Evolutionary conservation across 352 stramenopile genomes (phyloP).

Genomic region (Globisporangium recalcitrans): DNA sequence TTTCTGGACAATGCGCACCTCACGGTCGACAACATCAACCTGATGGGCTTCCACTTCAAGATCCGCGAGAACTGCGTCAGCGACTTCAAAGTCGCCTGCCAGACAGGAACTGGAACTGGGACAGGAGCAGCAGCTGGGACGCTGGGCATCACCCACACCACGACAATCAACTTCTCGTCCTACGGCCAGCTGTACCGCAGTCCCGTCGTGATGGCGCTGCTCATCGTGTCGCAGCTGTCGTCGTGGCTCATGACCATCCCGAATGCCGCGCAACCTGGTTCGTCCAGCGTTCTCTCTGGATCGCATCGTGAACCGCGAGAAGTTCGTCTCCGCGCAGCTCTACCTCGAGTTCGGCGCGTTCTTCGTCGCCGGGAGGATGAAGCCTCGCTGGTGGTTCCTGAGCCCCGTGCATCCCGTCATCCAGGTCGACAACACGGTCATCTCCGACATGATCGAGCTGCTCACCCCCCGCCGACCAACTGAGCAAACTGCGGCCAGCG

Average conservation of each 20-base stretch:
- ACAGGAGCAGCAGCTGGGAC: neutral
- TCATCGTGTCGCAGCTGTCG: neutral
- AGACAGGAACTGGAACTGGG: neutral
- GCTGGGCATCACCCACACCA: constrained; percentile 22
- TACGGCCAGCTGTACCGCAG: constrained; percentile 41
- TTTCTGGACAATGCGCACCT: constrained; percentile 31
- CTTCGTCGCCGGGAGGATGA: constrained; percentile 7
- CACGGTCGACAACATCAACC: constrained; percentile 15
- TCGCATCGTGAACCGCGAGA: constrained; percentile 10
- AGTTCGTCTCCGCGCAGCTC: constrained; percentile 8
- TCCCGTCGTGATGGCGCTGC: neutral
- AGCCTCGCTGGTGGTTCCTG: constrained; percentile 11
- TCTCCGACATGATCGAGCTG: constrained; percentile 10
- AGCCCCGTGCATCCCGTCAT: constrained; percentile 9
- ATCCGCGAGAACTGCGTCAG: constrained; percentile 24
- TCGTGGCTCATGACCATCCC: constrained; percentile 45
- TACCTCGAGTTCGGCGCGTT: constrained; percentile 12
- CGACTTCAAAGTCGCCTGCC: neutral
- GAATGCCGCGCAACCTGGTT: constrained; percentile 7
- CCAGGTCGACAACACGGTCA: constrained; percentile 4
- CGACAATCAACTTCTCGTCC: constrained; percentile 30
- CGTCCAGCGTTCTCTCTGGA: constrained; percentile 4
- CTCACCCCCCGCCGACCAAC: neutral
- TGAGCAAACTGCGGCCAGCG: constrained; percentile 8
- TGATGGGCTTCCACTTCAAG: constrained; percentile 29